Percentiles rank a stretch among this genome's conserved stretches.
phyloP scores from a whole-genome alignment of 2,329 filamentous ascomycete species.

The Xylariaceae sp. region DNA sequence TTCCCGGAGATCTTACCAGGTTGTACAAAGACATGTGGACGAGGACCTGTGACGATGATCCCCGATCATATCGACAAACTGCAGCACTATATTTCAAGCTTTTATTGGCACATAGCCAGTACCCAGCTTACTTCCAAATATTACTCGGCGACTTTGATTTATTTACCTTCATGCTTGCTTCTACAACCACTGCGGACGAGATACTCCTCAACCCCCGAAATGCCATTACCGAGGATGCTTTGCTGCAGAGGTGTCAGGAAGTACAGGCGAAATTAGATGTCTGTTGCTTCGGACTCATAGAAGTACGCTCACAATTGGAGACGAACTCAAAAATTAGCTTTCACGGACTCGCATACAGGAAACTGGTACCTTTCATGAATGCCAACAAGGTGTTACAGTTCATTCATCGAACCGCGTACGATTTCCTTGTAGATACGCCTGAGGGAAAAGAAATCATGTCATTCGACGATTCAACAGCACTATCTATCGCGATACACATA shows the following conservation, averaged over 20 bases:
- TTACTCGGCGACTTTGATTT: neutral
- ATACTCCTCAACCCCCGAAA: neutral
- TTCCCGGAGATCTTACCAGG: neutral
- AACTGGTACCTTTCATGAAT: neutral
- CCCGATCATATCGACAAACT: neutral
- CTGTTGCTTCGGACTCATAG: neutral
- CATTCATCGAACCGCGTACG: neutral
- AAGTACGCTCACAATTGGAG: neutral
- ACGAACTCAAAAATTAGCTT: neutral
- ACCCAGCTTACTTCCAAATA: neutral
- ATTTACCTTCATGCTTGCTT: neutral
- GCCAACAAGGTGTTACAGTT: neutral
- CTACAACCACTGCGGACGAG: neutral
- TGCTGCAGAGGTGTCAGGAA: neutral
- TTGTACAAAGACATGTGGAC: neutral
- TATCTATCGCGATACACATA: too few species aligned
- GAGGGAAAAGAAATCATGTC: neutral
- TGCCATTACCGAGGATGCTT: neutral
- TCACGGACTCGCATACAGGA: neutral
- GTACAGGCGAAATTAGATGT: neutral
- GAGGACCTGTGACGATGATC: neutral
- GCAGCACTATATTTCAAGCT: neutral
- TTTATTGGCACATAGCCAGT: too few species aligned
- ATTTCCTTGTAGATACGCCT: neutral
- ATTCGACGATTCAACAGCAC: too few species aligned